A percentile compares a stretch with the other conserved stretches of the same genome.
Evolutionary conservation across 192 early-diverging fungal species (phyloP).

Genomic region (Blastocladiella britannica): DNA sequence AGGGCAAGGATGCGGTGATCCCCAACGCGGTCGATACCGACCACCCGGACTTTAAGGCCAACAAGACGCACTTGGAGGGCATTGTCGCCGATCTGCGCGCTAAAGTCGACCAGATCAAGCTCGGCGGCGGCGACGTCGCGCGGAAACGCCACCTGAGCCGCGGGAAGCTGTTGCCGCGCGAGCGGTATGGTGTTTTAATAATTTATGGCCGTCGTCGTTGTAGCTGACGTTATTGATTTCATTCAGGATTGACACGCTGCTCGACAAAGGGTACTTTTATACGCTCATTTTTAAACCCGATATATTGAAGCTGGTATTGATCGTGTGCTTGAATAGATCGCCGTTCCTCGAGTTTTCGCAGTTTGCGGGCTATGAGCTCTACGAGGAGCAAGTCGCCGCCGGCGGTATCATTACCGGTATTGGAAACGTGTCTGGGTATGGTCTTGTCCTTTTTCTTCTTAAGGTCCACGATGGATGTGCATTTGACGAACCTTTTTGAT

Average conservation of each 20-base stretch:
- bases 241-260: slow-evolving; percentile 40
- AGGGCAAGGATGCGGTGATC: slow-evolving; percentile 5
- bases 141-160: slow-evolving; percentile 61
- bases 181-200: slow-evolving; percentile 24
- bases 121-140: slow-evolving; percentile 65
- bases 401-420: slow-evolving; percentile 87
- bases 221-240: slow-evolving; percentile 1
- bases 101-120: slow-evolving; percentile 46
- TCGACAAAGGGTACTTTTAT: slow-evolving; percentile 53
- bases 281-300: too few species aligned
- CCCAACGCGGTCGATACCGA: slow-evolving; percentile 30
- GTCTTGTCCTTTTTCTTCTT: background rate
- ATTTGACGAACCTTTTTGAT: slow-evolving; percentile 7
- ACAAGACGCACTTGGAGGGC: slow-evolving; percentile 24
- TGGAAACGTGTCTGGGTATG: slow-evolving; percentile 68
- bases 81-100: slow-evolving; percentile 42
- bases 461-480: background rate
- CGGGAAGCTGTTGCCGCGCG: slow-evolving; percentile 77
- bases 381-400: slow-evolving; percentile 63
- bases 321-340: too few species aligned
- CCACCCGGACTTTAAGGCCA: slow-evolving; percentile 52
- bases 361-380: slow-evolving; percentile 72
- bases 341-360: slow-evolving; percentile 89
- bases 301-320: too few species aligned
- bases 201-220: slow-evolving; percentile 1